phyloP scores from a whole-genome alignment of 2,329 filamentous ascomycete species.

The Seiridium unicorne region DNA sequence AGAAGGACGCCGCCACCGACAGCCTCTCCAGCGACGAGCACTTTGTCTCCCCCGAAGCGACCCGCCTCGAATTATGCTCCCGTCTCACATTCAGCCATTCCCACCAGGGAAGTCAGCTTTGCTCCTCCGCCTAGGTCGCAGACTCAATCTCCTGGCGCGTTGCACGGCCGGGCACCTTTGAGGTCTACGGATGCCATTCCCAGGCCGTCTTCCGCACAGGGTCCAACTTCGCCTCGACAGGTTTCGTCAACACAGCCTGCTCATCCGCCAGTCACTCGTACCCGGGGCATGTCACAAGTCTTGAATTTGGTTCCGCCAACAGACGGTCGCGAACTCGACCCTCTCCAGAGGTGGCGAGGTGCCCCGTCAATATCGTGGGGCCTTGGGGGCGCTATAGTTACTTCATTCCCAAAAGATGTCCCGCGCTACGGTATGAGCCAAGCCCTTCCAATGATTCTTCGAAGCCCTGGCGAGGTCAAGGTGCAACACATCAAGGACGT shows the following conservation, averaged over 20 bases:
- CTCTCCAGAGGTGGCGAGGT: constrained; percentile 87
- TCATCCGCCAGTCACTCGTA: constrained; percentile 31
- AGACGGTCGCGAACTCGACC: constrained; percentile 69
- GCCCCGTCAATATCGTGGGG: constrained; percentile 85
- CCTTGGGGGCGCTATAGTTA: constrained; percentile 77
- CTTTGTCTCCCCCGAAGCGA: constrained; percentile 57
- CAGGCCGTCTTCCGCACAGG: constrained; percentile 54
- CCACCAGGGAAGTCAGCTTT: constrained; percentile 38
- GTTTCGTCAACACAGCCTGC: constrained; percentile 13
- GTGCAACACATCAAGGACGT: constrained; percentile 74
- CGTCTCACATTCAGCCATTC: constrained; percentile 28
- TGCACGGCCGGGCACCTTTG: constrained; percentile 34
- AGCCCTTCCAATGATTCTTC: constrained; percentile 72
- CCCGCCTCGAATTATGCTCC: constrained; percentile 50
- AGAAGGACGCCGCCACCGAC: constrained; percentile 52
- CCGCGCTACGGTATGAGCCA: constrained; percentile 81
- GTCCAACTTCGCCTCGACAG: constrained; percentile 36
- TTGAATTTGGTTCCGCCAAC: constrained; percentile 61
- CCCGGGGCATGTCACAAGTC: constrained; percentile 52
- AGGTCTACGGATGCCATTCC: constrained; percentile 42
- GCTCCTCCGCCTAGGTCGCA: constrained; percentile 58
- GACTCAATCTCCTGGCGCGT: constrained; percentile 59
- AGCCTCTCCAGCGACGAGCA: constrained; percentile 35
- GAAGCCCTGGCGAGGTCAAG: constrained; percentile 78
- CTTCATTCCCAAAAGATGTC: constrained; percentile 84